Evolutionary conservation across 129 eudicot species (phyloP).

Genomic region (Tanacetum coccineum): DNA sequence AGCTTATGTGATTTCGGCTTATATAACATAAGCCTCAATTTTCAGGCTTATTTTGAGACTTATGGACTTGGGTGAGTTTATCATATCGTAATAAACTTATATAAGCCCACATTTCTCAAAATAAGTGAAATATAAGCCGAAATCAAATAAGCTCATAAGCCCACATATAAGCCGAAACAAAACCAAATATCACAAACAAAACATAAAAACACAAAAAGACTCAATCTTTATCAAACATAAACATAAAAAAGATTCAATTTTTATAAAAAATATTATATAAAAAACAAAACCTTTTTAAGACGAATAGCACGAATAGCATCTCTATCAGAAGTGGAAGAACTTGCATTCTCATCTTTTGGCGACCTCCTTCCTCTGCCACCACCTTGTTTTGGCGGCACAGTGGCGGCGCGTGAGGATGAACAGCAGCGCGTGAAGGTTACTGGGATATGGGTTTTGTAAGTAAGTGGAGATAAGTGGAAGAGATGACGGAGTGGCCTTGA

Average conservation of each 20-base stretch:
- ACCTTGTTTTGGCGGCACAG: constrained; percentile 32
- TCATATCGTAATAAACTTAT: too few species aligned
- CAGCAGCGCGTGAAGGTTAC: constrained; percentile 41
- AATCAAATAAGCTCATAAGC: too few species aligned
- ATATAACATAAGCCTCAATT: too few species aligned
- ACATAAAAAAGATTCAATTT: background rate
- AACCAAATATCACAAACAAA: too few species aligned
- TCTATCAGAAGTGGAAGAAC: constrained; percentile 66
- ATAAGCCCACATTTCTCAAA: too few species aligned
- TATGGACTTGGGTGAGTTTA: too few species aligned
- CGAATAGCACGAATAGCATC: constrained; percentile 94
- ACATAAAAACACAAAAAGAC: too few species aligned
- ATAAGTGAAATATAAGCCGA: too few species aligned
- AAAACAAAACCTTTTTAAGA: constrained; percentile 58
- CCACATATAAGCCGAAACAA: too few species aligned
- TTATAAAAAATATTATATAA: background rate
- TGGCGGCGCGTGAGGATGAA: constrained; percentile 40
- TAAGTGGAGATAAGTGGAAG: constrained; percentile 30
- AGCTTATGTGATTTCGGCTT: too few species aligned
- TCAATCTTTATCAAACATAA: too few species aligned
- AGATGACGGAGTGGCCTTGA: constrained; percentile 50
- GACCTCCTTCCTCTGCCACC: constrained; percentile 44
- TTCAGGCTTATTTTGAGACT: too few species aligned
- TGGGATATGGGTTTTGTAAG: constrained; percentile 19
- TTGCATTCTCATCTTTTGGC: constrained; percentile 24